Conservation (phyloP, 805 yeast genomes). For the Teunomyces pallodes region DNA sequence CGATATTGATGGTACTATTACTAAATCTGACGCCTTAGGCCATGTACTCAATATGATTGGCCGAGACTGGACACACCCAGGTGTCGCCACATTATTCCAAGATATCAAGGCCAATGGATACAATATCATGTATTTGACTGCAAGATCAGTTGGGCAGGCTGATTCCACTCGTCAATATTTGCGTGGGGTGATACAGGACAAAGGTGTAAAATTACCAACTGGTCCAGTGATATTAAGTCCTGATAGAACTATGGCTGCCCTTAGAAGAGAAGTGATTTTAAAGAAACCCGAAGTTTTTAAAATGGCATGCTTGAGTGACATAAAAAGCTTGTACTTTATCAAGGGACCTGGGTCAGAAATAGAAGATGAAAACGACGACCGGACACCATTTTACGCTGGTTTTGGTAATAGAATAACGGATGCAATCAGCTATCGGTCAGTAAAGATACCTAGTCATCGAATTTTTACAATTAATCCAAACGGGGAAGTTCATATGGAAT, state of each 20-base stretch:
- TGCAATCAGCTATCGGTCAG: constrained; percentile 90
- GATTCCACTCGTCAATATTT: constrained; percentile 87
- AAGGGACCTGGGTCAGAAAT: constrained; percentile 3
- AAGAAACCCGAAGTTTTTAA: constrained; percentile 98
- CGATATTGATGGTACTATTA: constrained; percentile 97
- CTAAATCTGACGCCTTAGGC: constrained; percentile 96
- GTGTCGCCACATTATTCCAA: constrained; percentile 88
- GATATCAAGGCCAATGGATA: constrained; percentile 88
- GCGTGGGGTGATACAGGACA: constrained; percentile 69
- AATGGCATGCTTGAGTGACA: constrained; percentile 92
- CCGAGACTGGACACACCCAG: constrained; percentile 96
- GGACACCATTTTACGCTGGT: constrained; percentile 93
- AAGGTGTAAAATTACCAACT: constrained; percentile 66
- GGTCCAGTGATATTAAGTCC: constrained; percentile 97
- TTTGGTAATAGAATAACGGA: constrained; percentile 97
- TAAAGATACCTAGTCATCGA: constrained; percentile 89
- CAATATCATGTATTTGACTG: constrained; percentile 89
- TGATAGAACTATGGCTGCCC: constrained; percentile 94
- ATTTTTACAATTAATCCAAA: constrained; percentile 95
- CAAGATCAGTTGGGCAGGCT: constrained; percentile 93
- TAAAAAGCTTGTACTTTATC: constrained; percentile 61
- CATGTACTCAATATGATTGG: constrained; percentile 93
- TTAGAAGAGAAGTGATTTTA: constrained; percentile 84
- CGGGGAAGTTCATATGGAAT: constrained; percentile 97
- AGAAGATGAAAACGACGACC: constrained; percentile 32